These are phyloP conservation scores for Cladophialophora yegresii DNA, from an alignment of 2,329 filamentous ascomycete species.

Conservation along the genomic window DNA sequence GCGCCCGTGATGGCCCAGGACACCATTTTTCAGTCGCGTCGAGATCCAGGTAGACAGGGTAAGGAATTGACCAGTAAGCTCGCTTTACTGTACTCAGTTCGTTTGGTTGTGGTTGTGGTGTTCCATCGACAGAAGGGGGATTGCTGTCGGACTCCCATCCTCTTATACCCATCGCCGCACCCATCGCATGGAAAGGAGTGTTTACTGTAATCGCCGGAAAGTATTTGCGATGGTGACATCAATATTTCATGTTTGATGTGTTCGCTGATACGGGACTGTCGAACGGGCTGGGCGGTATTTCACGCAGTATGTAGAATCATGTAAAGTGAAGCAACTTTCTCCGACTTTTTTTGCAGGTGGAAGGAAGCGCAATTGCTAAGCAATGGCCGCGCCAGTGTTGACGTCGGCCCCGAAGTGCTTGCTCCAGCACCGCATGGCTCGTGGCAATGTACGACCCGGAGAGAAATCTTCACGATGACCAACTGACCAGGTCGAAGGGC, in stretches of 20 bases:
- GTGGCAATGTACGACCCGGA: too few relatives aligned
- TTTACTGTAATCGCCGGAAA: background rate
- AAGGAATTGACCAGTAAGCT: background rate
- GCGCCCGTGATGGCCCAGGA: background rate
- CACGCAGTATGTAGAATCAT: background rate
- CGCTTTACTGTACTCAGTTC: background rate
- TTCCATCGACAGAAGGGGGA: background rate
- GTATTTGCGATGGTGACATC: background rate
- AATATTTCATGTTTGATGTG: background rate
- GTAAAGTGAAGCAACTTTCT: background rate
- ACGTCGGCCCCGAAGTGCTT: too few relatives aligned
- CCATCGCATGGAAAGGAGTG: background rate
- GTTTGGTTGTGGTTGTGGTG: background rate
- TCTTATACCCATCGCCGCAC: background rate
- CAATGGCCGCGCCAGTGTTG: too few relatives aligned
- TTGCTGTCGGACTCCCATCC: background rate
- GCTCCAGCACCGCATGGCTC: too few relatives aligned
- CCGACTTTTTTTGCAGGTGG: background rate
- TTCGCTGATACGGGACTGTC: background rate
- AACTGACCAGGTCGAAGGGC: too few relatives aligned
- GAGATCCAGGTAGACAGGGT: background rate
- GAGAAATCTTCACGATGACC: too few relatives aligned
- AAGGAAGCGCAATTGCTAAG: too few relatives aligned
- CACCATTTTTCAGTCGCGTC: background rate
- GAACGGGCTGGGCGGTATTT: background rate